Evolutionary conservation across 345 rosid species (phyloP).

Genomic region (Sisymbrium irio): DNA sequence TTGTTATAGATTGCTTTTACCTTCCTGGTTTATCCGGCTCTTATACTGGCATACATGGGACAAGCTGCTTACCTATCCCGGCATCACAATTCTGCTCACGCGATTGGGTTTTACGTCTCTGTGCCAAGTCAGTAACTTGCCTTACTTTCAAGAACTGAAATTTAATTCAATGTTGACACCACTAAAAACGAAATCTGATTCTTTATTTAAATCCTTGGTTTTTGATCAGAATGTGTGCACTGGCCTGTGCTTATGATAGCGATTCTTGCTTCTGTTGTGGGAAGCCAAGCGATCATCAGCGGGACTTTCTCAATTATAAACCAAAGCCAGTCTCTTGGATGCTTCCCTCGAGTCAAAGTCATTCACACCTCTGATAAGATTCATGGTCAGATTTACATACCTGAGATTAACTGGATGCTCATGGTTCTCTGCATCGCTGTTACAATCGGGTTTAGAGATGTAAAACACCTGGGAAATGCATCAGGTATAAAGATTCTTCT

Average conservation of each 20-base stretch:
- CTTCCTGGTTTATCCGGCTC: conserved; percentile 95
- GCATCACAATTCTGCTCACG: conserved; percentile 65
- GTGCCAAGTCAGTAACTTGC: conserved; percentile 69
- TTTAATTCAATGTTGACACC: not conserved
- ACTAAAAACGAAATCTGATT: not conserved
- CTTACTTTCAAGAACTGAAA: conserved; percentile 1
- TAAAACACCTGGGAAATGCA: conserved; percentile 94
- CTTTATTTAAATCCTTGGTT: conserved; percentile 6
- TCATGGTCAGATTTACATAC: conserved; percentile 98
- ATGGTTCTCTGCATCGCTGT: conserved; percentile 97
- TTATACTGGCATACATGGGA: conserved; percentile 96
- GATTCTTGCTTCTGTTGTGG: conserved; percentile 96
- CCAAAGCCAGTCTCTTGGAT: conserved; percentile 98
- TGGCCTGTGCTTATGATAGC: conserved; percentile 87
- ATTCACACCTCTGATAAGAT: conserved; percentile 94
- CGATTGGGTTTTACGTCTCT: conserved; percentile 79
- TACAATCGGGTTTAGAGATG: conserved; percentile 95
- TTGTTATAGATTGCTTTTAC: conserved; percentile 84
- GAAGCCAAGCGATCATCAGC: conserved; percentile 98
- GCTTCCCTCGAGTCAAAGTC: conserved; percentile 97
- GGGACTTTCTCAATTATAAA: conserved; percentile 99
- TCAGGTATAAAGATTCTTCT: conserved; percentile 51
- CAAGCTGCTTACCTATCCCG: conserved; percentile 96
- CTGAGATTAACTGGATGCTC: conserved; percentile 98
- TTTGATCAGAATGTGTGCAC: conserved; percentile 59